These are phyloP conservation scores for Cavenderia fasciculata DNA, from an alignment of 78 protist species.

Conservation along the genomic window DNA sequence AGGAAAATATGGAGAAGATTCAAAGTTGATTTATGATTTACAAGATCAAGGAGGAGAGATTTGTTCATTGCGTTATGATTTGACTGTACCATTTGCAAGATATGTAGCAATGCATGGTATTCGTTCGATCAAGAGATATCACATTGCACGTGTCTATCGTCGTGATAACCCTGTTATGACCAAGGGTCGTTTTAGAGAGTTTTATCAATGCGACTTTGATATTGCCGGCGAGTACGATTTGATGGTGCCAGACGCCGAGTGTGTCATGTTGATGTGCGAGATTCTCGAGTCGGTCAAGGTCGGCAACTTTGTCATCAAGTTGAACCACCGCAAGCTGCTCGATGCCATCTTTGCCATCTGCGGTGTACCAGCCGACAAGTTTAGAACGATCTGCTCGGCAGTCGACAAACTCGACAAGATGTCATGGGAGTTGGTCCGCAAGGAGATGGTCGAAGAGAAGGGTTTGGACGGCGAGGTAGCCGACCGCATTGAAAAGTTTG, in stretches of 20 bases:
- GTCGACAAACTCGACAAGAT: conserved; percentile 97
- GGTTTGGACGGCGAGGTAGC: conserved; percentile 85
- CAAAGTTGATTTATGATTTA: conserved; percentile 95
- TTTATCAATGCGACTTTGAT: conserved; percentile 97
- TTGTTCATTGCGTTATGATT: conserved; percentile 93
- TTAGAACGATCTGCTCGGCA: conserved; percentile 92
- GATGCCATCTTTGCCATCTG: conserved; percentile 89
- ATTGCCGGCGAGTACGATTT: conserved; percentile 92
- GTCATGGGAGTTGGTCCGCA: conserved; percentile 90
- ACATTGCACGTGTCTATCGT: conserved; percentile 96
- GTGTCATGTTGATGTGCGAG: conserved; percentile 85
- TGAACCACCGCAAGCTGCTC: conserved; percentile 90
- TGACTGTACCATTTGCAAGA: conserved; percentile 97
- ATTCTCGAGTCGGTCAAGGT: conserved; percentile 82
- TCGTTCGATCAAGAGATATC: conserved; percentile 92
- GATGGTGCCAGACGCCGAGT: conserved; percentile 97
- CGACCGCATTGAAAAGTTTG: conserved; percentile 84
- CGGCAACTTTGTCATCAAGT: conserved; percentile 86
- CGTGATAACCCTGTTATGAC: conserved; percentile 93
- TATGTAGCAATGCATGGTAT: conserved; percentile 90
- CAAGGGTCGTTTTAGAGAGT: conserved; percentile 95
- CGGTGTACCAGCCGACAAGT: conserved; percentile 93
- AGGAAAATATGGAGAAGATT: conserved; percentile 98
- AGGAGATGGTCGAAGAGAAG: conserved; percentile 93
- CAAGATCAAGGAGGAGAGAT: conserved; percentile 96